Conservation (phyloP, 1,284 basidiomycete genomes). For the Laetiporus sulphureus region DNA sequence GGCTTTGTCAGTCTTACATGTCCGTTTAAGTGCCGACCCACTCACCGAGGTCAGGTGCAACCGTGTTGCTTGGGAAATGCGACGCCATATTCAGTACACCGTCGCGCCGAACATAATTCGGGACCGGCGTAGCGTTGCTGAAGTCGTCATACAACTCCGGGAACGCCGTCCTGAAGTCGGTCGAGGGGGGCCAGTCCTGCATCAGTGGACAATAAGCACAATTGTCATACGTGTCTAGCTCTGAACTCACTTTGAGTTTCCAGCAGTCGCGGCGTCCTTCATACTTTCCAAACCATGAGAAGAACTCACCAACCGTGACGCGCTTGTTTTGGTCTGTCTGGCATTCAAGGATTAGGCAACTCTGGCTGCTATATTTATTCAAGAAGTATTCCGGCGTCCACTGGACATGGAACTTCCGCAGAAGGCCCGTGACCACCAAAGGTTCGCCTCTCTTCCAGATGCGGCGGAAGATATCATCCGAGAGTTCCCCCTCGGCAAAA, state of each 20-base stretch:
- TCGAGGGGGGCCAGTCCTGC: constrained; percentile 88
- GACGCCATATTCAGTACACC: constrained; percentile 84
- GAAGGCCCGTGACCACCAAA: constrained; percentile 65
- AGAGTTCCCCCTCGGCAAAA: constrained; percentile 47
- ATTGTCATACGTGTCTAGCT: constrained; percentile 31
- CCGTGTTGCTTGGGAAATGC: constrained; percentile 80
- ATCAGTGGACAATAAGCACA: constrained; percentile 6
- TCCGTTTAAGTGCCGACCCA: constrained; percentile 25
- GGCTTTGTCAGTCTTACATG: constrained; percentile 2
- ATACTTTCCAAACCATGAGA: constrained; percentile 70
- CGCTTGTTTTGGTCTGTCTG: constrained; percentile 60
- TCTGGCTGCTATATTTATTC: constrained; percentile 57
- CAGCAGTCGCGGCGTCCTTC: constrained; percentile 48
- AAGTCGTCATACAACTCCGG: constrained; percentile 90
- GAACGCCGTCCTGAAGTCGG: constrained; percentile 79
- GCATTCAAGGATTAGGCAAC: constrained; percentile 76
- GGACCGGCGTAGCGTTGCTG: constrained; percentile 75
- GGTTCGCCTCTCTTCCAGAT: constrained; percentile 74
- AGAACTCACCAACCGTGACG: constrained; percentile 74
- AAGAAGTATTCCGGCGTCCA: constrained; percentile 86
- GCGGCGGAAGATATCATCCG: constrained; percentile 54
- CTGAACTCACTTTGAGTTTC: constrained; percentile 94
- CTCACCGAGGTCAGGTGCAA: constrained; percentile 82
- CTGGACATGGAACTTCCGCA: constrained; percentile 51
- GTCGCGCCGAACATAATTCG: constrained; percentile 83